Evolutionary conservation across 345 rosid species (phyloP), one percentile per base, ranked within the genome.

Genomic region (Arabidopsis thaliana): DNA sequence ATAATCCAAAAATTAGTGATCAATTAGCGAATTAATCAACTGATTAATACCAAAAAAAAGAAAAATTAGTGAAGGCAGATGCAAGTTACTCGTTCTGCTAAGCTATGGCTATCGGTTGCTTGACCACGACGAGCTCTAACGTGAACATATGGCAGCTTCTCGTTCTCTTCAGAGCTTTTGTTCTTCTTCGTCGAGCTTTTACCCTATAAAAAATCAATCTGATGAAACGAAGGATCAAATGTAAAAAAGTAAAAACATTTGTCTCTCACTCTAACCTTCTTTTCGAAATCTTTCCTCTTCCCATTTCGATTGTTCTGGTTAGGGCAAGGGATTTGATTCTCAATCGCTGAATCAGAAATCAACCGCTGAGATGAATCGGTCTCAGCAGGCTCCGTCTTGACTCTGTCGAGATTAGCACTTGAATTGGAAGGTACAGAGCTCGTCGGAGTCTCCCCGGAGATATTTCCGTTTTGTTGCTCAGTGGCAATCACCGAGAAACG

Each of bases 121-220:
- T 87, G 91, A 71, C 93, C 93, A 38, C 91, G 89, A 62, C 89
- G 91, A 76, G 89, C 93, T 74, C 93, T 81, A 63, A 88, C 93
- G 30, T 88, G 93, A 44, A 88, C 93, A 73, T 87, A 87, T 24
- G 93, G 93, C 16, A 88, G 84, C 80, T 81, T 85, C 78, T 86
- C 87, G 4, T 41, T 83, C 20, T 84, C 87, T 81, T 78, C 87
- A 1, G 82, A 81, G 67, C 77, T 82, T 79, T 85, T 88, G 76
- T 52, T 80, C 80, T 87, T 88, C 89, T 88, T 88, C 55, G 85
- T 25, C 11, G 88, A 85, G 67, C 78, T 83, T 82, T 88, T 88
- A 64, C 11, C 85, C 89, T 86, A 42, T 1, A 68, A 50, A 50
- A 33, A 30, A 52, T 53, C 37, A 52, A 8, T 28, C 67, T 57